A percentile compares a stretch with the other conserved stretches of the same genome.
phyloP scores from a whole-genome alignment of 2,329 filamentous ascomycete genomes.

The Falciphora oryzae region DNA sequence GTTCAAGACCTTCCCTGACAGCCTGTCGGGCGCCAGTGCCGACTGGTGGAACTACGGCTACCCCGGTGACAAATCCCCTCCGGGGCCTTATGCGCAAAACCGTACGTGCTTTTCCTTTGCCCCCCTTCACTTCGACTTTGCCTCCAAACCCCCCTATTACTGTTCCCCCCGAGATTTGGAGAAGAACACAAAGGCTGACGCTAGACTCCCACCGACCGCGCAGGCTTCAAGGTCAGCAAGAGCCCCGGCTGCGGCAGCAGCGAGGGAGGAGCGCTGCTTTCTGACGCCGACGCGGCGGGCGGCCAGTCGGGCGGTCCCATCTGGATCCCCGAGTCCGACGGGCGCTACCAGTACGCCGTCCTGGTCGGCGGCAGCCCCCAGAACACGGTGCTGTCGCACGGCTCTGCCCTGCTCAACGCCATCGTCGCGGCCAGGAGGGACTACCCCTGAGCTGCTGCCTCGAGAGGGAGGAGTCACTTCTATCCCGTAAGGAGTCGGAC shows the following conservation, averaged over 20 bases:
- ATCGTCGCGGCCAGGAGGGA: slow-evolving; percentile 2
- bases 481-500: no score
- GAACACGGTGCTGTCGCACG: neutral
- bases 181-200: neutral
- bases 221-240: slow-evolving; percentile 3
- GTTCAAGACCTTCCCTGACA: slow-evolving; percentile 4
- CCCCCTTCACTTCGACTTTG: neutral
- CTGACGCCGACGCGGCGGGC: neutral
- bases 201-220: neutral
- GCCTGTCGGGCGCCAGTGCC: slow-evolving; percentile 1
- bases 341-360: slow-evolving; percentile 5
- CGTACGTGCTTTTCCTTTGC: slow-evolving; percentile 1
- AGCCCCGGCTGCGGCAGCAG: neutral
- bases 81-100: slow-evolving; percentile 5
- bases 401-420: slow-evolving; percentile 5
- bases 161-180: no score
- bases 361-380: neutral
- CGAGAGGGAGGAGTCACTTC: neutral
- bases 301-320: slow-evolving; percentile 9
- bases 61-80: slow-evolving; percentile 1
- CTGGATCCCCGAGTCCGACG: slow-evolving; percentile 3
- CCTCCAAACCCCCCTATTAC: no score
- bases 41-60: slow-evolving; percentile 9
- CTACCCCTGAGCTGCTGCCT: slow-evolving; percentile 3
- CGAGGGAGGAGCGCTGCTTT: neutral